These are phyloP conservation scores for Vaccinium darrowii DNA, from an alignment of 148 eudicot genomes.

Conservation along the genomic window DNA sequence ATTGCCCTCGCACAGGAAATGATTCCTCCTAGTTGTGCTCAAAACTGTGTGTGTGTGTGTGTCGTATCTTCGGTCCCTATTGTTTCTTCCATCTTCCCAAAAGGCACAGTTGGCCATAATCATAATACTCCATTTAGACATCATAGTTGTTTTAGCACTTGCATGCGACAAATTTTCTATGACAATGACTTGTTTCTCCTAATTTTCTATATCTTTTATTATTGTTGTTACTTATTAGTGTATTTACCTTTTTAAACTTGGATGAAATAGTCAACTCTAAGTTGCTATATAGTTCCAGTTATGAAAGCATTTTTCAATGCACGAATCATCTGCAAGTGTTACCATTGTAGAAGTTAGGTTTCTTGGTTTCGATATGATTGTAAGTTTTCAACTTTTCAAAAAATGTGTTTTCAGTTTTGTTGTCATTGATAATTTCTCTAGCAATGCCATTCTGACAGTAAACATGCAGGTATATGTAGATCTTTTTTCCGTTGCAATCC, in stretches of 20 bases:
- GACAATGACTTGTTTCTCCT: background rate
- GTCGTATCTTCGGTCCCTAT: background rate
- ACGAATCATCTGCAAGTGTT: background rate
- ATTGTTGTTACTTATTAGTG: background rate
- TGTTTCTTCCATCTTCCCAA: background rate
- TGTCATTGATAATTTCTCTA: constrained; percentile 6
- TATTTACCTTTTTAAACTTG: background rate
- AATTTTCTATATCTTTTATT: background rate
- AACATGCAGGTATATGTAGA: constrained; percentile 82
- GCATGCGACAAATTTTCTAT: background rate
- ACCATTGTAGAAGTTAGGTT: background rate
- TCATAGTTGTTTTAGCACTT: background rate
- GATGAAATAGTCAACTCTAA: background rate
- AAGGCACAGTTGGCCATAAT: background rate
- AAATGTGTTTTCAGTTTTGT: background rate
- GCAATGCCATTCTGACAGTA: constrained; percentile 4
- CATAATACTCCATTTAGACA: no score
- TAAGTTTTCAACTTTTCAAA: background rate
- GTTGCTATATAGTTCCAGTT: background rate
- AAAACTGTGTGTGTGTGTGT: background rate
- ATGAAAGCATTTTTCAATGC: background rate
- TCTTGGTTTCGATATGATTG: constrained; percentile 1
- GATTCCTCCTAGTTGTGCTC: background rate
- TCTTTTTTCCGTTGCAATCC: constrained; percentile 51
- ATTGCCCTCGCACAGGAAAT: background rate